Conservation (phyloP, 1,284 basidiomycete genomes). For the Leccinum solheimii region DNA sequence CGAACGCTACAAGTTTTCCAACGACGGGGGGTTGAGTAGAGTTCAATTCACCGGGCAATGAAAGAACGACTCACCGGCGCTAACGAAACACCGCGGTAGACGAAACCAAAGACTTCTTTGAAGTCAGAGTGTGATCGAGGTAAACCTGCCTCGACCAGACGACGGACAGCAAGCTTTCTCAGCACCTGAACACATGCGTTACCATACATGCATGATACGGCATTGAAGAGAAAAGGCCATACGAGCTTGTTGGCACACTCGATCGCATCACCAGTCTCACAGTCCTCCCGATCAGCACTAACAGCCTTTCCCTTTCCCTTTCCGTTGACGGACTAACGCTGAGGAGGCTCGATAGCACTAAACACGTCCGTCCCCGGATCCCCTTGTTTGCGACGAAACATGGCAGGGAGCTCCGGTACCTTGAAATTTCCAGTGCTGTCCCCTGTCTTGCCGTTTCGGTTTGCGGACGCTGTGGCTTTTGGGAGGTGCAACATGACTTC, state of each 20-base stretch:
- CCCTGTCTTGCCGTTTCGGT: conserved; percentile 11
- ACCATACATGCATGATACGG: too few relatives aligned
- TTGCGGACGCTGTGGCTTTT: conserved; percentile 19
- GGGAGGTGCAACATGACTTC: conserved; percentile 41
- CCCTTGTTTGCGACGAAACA: conserved; percentile 29
- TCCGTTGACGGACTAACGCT: conserved; percentile 16
- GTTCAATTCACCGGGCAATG: too few relatives aligned
- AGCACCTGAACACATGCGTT: too few relatives aligned
- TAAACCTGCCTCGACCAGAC: too few relatives aligned
- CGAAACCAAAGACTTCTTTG: too few relatives aligned
- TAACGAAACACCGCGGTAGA: too few relatives aligned
- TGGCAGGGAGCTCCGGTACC: conserved; percentile 48
- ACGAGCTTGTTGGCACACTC: conserved; percentile 46
- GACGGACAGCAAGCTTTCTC: too few relatives aligned
- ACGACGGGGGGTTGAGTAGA: too few relatives aligned
- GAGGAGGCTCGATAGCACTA: conserved; percentile 13
- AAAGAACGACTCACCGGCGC: too few relatives aligned
- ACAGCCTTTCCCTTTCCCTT: conserved; percentile 25
- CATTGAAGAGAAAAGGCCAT: conserved; percentile 12
- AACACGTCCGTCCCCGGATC: conserved; percentile 39
- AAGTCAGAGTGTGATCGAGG: too few relatives aligned
- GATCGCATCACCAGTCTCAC: too few relatives aligned
- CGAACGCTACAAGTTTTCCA: too few relatives aligned
- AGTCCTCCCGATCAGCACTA: not conserved
- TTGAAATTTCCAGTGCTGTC: conserved; percentile 39